These are phyloP conservation scores for Claviceps pazoutovae DNA, from an alignment of 2,329 filamentous ascomycete species.

Conservation along the genomic window DNA sequence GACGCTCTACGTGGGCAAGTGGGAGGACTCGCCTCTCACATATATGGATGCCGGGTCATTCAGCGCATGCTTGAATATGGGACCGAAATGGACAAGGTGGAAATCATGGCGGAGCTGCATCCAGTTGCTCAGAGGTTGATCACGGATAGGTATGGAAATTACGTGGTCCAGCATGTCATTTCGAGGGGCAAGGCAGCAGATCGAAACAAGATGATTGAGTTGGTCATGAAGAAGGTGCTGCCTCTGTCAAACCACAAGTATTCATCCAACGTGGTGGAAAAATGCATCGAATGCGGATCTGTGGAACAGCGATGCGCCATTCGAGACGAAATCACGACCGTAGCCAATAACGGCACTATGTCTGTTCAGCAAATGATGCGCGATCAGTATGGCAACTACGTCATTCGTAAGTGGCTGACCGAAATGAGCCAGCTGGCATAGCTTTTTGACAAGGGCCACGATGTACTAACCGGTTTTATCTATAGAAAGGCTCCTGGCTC, in stretches of 20 bases:
- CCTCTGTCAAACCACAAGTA: slow-evolving; percentile 85
- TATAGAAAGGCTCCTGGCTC: slow-evolving; percentile 63
- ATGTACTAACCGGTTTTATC: slow-evolving; percentile 13
- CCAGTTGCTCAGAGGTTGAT: slow-evolving; percentile 58
- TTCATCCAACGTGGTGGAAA: slow-evolving; percentile 94
- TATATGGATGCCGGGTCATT: slow-evolving; percentile 83
- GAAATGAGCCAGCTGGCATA: no score
- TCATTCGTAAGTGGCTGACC: slow-evolving; percentile 58
- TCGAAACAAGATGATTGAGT: slow-evolving; percentile 53
- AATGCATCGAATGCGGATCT: slow-evolving; percentile 64
- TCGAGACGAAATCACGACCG: slow-evolving; percentile 44
- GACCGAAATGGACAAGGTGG: slow-evolving; percentile 52
- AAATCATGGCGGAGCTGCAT: slow-evolving; percentile 69
- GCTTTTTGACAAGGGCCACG: no score
- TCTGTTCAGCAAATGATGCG: slow-evolving; percentile 68
- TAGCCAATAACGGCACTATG: slow-evolving; percentile 50
- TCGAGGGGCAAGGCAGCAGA: slow-evolving; percentile 62
- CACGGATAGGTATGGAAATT: slow-evolving; percentile 85
- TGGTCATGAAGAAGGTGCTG: slow-evolving; percentile 60
- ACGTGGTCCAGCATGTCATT: slow-evolving; percentile 89
- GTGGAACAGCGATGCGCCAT: slow-evolving; percentile 57
- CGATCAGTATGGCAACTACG: slow-evolving; percentile 91
- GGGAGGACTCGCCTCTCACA: slow-evolving; percentile 58
- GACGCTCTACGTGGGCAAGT: slow-evolving; percentile 66
- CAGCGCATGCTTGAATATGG: slow-evolving; percentile 83